Conservation (phyloP, 164 flowering plant genomes). For the Liriodendron chinense region DNA sequence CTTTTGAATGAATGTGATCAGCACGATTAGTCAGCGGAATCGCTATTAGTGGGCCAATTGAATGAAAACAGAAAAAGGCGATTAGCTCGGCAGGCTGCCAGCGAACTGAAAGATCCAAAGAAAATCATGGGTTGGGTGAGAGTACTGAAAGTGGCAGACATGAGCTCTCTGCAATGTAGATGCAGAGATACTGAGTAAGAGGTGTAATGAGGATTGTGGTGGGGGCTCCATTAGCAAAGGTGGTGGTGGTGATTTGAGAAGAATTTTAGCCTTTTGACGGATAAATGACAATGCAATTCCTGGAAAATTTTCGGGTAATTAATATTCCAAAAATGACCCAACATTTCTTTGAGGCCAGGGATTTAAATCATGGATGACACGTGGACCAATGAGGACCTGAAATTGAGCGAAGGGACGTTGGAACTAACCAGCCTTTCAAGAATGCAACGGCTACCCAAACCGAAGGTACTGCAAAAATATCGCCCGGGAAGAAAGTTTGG, state of each 20-base stretch:
- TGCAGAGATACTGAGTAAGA: background rate
- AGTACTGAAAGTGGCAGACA: constrained; percentile 58
- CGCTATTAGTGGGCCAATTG: constrained; percentile 6
- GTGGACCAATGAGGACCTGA: background rate
- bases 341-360: constrained; percentile 3
- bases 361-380: background rate
- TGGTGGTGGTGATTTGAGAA: background rate
- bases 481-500: background rate
- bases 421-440: background rate
- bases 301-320: too few species aligned
- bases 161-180: constrained; percentile 29
- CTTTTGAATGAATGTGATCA: background rate
- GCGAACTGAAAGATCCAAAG: constrained; percentile 11
- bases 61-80: constrained; percentile 10
- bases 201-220: background rate
- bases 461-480: background rate
- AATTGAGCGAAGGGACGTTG: background rate
- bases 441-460: background rate
- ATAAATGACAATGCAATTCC: background rate
- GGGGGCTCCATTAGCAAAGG: constrained; percentile 12
- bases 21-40: background rate
- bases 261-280: background rate
- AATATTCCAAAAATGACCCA: background rate
- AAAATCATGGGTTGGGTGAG: background rate
- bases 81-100: constrained; percentile 9